These are phyloP conservation scores for Zoysia japonica DNA, from an alignment of 176 grass and related monocot species.

Conservation along the genomic window DNA sequence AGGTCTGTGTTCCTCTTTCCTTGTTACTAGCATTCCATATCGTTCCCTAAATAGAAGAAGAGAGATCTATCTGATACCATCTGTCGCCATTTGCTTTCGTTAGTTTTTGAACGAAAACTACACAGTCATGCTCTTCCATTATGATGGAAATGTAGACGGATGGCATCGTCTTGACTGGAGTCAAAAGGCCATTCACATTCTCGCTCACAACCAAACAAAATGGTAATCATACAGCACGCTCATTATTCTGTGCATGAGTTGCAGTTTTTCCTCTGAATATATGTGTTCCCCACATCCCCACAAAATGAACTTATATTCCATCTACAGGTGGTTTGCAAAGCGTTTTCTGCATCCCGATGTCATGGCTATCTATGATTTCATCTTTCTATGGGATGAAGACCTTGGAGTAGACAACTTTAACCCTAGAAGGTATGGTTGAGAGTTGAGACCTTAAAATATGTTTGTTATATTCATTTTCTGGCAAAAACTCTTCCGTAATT, in stretches of 20 bases:
- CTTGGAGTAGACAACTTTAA: conserved; percentile 94
- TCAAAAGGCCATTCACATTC: conserved; percentile 76
- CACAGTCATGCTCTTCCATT: conserved; percentile 94
- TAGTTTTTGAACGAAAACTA: conserved; percentile 86
- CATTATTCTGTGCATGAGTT: neutral
- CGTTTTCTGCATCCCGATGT: conserved; percentile 92
- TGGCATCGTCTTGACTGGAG: conserved; percentile 87
- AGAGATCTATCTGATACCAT: neutral
- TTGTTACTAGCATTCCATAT: neutral
- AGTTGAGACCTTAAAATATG: neutral
- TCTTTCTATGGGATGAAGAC: conserved; percentile 99
- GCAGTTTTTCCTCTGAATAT: too few species aligned
- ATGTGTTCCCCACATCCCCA: neutral
- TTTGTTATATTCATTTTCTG: neutral
- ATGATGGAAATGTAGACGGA: conserved; percentile 91
- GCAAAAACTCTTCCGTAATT: neutral
- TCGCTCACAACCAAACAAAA: conserved; percentile 93
- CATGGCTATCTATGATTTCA: conserved; percentile 74
- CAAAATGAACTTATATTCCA: conserved; percentile 12
- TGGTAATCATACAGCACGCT: conserved; percentile 46
- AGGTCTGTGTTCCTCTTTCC: conserved; percentile 43
- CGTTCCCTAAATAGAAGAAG: neutral
- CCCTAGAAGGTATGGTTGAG: conserved; percentile 57
- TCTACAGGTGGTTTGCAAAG: conserved; percentile 94
- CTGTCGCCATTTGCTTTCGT: conserved; percentile 26